Base-by-base conservation (phyloP, 345 rosid species). In the Lepidium didymum region DNA sequence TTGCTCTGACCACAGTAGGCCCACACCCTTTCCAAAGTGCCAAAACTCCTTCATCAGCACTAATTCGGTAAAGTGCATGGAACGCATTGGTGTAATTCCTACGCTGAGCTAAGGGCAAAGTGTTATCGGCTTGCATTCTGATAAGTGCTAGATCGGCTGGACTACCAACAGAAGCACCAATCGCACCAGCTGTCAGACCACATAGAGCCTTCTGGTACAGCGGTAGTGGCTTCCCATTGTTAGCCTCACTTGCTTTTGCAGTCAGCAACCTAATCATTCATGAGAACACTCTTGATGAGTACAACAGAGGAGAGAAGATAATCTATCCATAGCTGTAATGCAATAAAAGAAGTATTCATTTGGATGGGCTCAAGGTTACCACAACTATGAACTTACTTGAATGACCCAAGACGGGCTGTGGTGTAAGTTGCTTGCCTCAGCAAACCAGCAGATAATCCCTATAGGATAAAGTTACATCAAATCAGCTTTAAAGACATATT, bases 1-100 rank as follows among this genome's bases (percentile, higher is more conserved):
- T 94, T 8, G 99, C 99, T 75, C 99, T 87, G 58, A 94, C 97
- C 12, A 94, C 99, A 41, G 99, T 94, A 2, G 99, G 99, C 16
- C 97, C 99, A 57, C 97, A 96, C 42, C 99, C 99, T 85, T 94
- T 94, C 99, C 99, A 94, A 13, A 94, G 97, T 3, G 99, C 96
- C 74, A 91, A 67, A 75, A 94, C 85, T 19, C 99, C 99, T 77
- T 94, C 99, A 72, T 91, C 99, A 0, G 86, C 76, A 23, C 62
- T 69, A 41, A 94, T 94, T 29, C 96, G 95, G 68, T 67, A 83
- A 62, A 94, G 99, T 5, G 99, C 99, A 41, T 94, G 85, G 84
- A 94, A 91, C n/a, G 99, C 99, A 75, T 89, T 94, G 46, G 86
- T 76, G 59, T 94, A 94, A 49, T 94, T 73, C 42, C 99, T 81